Evolutionary conservation across 345 rosid species (phyloP).

Genomic region (Moricandia arvensis): DNA sequence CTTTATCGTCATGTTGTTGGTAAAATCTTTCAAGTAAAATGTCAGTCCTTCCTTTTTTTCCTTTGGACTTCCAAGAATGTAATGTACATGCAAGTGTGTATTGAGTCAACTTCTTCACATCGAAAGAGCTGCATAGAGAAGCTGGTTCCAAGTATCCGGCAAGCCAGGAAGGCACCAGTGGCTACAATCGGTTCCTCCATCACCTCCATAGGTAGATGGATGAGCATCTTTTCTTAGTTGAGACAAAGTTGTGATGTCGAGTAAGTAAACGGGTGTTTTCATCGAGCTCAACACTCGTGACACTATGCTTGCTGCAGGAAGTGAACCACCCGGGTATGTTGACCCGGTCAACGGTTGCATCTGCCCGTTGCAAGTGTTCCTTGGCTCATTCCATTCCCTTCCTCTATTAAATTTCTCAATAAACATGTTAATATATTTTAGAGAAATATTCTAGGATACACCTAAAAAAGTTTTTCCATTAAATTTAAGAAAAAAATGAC

Average conservation of each 20-base stretch:
- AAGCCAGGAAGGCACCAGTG: constrained; percentile 97
- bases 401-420: constrained; percentile 49
- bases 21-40: constrained; percentile 7
- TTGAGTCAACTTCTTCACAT: constrained; percentile 41
- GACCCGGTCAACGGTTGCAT: constrained; percentile 67
- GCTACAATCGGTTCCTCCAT: constrained; percentile 75
- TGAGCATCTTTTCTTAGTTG: constrained; percentile 93
- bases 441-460: no score
- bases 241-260: constrained; percentile 80
- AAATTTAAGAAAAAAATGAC: no score
- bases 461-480: no score
- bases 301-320: constrained; percentile 60
- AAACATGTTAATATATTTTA: not conserved
- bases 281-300: constrained; percentile 56
- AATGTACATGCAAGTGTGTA: constrained; percentile 7
- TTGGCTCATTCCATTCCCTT: constrained; percentile 73
- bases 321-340: constrained; percentile 65
- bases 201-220: constrained; percentile 61
- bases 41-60: not conserved
- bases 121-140: constrained; percentile 71
- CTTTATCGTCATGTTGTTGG: not conserved
- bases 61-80: constrained; percentile 20
- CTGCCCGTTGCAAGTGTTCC: constrained; percentile 61
- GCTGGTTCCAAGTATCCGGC: constrained; percentile 98
- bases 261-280: constrained; percentile 63